Base-by-base conservation (phyloP, 805 yeast genomes). In the Lipomyces lipofer region DNA sequence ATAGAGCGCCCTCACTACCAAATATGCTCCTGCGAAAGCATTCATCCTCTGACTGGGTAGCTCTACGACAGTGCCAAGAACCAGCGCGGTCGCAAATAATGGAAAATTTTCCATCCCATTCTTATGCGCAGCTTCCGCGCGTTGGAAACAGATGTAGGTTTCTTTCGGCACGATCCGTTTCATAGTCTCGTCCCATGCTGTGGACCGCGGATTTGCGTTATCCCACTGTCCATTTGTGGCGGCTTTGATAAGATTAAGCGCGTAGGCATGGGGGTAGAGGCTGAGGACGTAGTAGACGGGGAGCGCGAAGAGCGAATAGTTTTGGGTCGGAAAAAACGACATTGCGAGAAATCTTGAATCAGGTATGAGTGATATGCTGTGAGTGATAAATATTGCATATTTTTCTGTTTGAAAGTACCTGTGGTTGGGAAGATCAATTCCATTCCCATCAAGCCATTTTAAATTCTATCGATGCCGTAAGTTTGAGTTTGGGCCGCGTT, bases 61-160 rank as follows among this genome's bases (percentile, higher is more conserved):
- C 21, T 35, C 1, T 15, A 15, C 40, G 40, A 35, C 13, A 15
- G 40, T 35, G 24, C 40, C 40, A 15, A 35, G 40, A 17, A 35
- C 40, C 22, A 35, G 40, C 24, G 40, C 40, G 6, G 40, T 35
- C 24, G 40, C 40, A 15, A 35, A 35, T 35, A 35, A 17, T 15
- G 40, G 24, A 15, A 35, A 35, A 15, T 15, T 35, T 35, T 35
- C 40, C 40, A 35, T 35, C 40, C 24, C 40, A 7, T 35, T 35
- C 40, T 35, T 35, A 35, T 35, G 40, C 40, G 40, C 40, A 35
- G 40, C 40, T 15, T 35, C 40, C 24, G 40, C 40, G 22, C 40
- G 40, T 35, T 35, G 9, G 40, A 35, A 35, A 15, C 40, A 15
- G 24, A n/a, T 3, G 40, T 35, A 35, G 24, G 40, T 35, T 35